Percentiles rank a stretch among this genome's conserved stretches.
These are phyloP conservation scores for Leishmania arabica DNA, from an alignment of 208 protist genomes.

Conservation along the genomic window DNA sequence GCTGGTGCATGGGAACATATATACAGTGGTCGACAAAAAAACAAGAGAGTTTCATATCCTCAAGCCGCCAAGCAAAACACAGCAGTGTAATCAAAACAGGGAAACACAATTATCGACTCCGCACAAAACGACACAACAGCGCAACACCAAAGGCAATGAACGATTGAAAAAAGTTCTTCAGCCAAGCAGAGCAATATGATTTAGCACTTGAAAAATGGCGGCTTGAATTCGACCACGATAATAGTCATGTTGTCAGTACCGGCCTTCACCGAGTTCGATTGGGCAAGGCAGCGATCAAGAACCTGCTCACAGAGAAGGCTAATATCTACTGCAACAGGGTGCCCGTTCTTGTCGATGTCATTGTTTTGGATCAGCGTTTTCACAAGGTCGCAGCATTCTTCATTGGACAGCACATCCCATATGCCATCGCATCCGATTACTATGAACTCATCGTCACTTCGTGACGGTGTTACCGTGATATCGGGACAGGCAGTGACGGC, in stretches of 20 bases:
- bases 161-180: not conserved
- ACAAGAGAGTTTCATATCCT: not conserved
- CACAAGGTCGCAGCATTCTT: constrained; percentile 71
- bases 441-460: constrained; percentile 82
- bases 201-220: constrained; percentile 57
- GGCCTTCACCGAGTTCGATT: constrained; percentile 46
- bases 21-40: not conserved
- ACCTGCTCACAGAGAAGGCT: constrained; percentile 80
- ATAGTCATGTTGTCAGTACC: constrained; percentile 92
- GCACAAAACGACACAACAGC: not conserved
- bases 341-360: constrained; percentile 23
- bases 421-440: constrained; percentile 94
- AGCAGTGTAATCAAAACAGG: not conserved
- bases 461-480: constrained; percentile 39
- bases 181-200: not conserved
- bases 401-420: constrained; percentile 92
- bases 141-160: constrained; percentile 8
- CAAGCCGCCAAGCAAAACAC: not conserved
- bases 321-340: constrained; percentile 48
- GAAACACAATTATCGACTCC: not conserved
- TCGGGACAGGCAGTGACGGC: constrained; percentile 86
- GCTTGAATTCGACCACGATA: constrained; percentile 87
- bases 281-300: constrained; percentile 74
- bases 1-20: not conserved
- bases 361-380: constrained; percentile 40